These are phyloP conservation scores for Paralagenidium karlingii DNA, from an alignment of 352 stramenopile genomes.

Conservation along the genomic window DNA sequence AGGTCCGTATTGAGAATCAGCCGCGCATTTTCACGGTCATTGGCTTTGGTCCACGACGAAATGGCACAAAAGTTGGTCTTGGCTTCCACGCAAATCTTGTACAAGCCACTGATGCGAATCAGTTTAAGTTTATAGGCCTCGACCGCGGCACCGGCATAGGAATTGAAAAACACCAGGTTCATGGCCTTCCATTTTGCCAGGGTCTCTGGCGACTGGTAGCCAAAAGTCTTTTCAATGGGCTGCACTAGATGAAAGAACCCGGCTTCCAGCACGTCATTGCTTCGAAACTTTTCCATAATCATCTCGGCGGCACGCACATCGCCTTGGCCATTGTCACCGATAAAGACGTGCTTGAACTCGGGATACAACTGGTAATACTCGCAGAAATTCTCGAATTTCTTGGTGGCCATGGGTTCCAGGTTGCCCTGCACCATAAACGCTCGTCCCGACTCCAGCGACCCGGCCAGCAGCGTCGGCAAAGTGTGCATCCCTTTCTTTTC, in stretches of 20 bases:
- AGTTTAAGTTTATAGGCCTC: constrained; percentile 65
- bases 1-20: constrained; percentile 60
- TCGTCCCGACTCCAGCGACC: constrained; percentile 87
- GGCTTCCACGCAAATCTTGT: constrained; percentile 52
- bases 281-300: constrained; percentile 64
- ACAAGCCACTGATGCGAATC: constrained; percentile 44
- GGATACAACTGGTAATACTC: constrained; percentile 97
- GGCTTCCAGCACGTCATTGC: constrained; percentile 43
- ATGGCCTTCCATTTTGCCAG: constrained; percentile 68
- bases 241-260: constrained; percentile 87
- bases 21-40: constrained; percentile 38
- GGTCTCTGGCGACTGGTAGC: constrained; percentile 61
- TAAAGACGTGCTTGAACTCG: constrained; percentile 97
- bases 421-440: constrained; percentile 94
- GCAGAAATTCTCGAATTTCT: constrained; percentile 93
- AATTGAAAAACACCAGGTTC: constrained; percentile 88
- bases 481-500: constrained; percentile 91
- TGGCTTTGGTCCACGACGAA: constrained; percentile 33
- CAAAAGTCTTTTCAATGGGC: constrained; percentile 74
- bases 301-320: constrained; percentile 87
- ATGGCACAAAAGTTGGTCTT: constrained; percentile 41
- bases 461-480: constrained; percentile 89
- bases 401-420: constrained; percentile 92
- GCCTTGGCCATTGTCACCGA: constrained; percentile 96
- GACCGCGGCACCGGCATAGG: constrained; percentile 75